Conservation (phyloP, 768 basidiomycete genomes). For the Boletus reticuloceps region DNA sequence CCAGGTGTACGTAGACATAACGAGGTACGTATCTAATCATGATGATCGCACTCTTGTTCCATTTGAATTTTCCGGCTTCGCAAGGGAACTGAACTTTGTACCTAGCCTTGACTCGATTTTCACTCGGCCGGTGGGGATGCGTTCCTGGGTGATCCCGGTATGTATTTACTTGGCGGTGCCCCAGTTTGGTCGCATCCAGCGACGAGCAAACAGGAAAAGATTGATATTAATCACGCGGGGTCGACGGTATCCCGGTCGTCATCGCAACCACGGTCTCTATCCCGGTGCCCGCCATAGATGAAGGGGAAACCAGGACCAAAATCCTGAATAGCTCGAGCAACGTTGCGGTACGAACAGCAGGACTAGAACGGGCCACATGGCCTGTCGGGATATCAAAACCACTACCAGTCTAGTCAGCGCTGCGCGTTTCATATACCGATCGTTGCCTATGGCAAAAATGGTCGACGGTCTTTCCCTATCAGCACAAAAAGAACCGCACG, state of each 20-base stretch:
- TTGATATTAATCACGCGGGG: constrained; percentile 31
- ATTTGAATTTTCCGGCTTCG: not conserved
- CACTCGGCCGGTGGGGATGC: not conserved
- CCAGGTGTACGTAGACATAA: constrained; percentile 7
- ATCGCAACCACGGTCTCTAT: constrained; percentile 20
- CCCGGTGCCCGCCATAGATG: constrained; percentile 8
- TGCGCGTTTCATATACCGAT: constrained; percentile 6
- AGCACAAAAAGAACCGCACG: not conserved
- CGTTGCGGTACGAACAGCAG: not conserved
- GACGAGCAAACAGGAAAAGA: constrained; percentile 11
- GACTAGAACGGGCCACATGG: not conserved
- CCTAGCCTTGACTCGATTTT: constrained; percentile 11
- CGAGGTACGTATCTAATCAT: constrained; percentile 2
- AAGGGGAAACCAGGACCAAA: not conserved
- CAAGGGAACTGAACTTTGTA: constrained; percentile 15
- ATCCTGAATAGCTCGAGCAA: not conserved
- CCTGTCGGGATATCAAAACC: not conserved
- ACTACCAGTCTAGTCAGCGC: too few relatives aligned
- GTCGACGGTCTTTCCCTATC: too few relatives aligned
- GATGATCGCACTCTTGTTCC: constrained; percentile 8
- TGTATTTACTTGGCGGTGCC: not conserved
- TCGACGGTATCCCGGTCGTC: constrained; percentile 27
- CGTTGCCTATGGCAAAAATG: not conserved
- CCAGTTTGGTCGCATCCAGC: not conserved
- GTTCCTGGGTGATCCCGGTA: constrained; percentile 4